These are phyloP conservation scores for Pisolithus sp. DNA, from an alignment of 768 basidiomycete species.

Conservation along the genomic window DNA sequence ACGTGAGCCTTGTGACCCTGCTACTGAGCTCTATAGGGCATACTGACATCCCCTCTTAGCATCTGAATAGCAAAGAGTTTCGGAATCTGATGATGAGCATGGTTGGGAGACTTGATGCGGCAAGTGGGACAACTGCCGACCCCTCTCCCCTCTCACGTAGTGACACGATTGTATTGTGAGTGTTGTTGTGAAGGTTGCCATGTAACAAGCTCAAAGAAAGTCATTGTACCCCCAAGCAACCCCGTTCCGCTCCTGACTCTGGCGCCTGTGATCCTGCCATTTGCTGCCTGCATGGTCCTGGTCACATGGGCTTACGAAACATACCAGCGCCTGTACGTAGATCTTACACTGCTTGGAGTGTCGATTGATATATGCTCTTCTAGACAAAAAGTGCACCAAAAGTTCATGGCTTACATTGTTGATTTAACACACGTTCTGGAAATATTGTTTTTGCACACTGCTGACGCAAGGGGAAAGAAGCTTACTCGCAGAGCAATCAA, in stretches of 20 bases:
- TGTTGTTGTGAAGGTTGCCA: no score
- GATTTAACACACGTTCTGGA: slow-evolving; percentile 20
- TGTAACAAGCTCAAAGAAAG: no score
- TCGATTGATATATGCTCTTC: background rate
- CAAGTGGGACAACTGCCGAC: no score
- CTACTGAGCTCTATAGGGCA: background rate
- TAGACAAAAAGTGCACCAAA: slow-evolving; percentile 1
- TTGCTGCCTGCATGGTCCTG: no score
- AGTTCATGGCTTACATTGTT: slow-evolving; percentile 21
- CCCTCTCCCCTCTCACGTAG: no score
- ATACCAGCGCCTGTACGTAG: slow-evolving; percentile 1
- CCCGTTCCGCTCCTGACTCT: no score
- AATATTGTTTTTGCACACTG: slow-evolving; percentile 8
- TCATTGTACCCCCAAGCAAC: no score
- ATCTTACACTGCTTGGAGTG: background rate
- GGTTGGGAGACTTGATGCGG: no score
- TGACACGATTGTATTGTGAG: no score
- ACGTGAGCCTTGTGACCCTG: background rate
- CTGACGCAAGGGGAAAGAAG: background rate
- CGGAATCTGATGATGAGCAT: background rate
- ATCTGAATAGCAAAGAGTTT: background rate
- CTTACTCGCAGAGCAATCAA: background rate
- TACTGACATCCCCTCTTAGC: background rate
- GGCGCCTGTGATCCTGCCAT: no score
- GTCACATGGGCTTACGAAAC: background rate